A percentile compares a stretch with the other conserved stretches of the same genome.
Evolutionary conservation across 1,139 yeast genomes (phyloP).

Genomic region (Suhomyces coccinellae): DNA sequence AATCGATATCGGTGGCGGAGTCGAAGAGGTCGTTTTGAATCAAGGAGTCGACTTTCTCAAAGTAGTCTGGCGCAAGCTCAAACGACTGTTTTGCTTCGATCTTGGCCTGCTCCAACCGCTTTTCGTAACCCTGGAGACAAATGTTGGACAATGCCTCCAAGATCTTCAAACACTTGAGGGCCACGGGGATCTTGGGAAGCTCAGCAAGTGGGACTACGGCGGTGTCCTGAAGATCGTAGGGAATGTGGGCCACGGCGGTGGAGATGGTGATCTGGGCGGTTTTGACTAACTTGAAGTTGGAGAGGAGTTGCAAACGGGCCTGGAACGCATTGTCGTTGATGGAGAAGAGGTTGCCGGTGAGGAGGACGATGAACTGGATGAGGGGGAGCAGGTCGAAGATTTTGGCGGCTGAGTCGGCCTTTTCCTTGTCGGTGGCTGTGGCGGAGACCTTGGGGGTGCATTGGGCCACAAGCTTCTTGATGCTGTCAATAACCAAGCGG

Average conservation of each 20-base stretch:
- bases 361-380: conserved; percentile 39
- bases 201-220: conserved; percentile 31
- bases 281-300: conserved; percentile 42
- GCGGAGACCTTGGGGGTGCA: conserved; percentile 5
- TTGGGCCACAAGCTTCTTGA: conserved; percentile 16
- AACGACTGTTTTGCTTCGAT: conserved; percentile 25
- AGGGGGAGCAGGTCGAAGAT: conserved; percentile 23
- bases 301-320: conserved; percentile 43
- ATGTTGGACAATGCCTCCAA: conserved; percentile 38
- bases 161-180: conserved; percentile 36
- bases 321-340: conserved; percentile 49
- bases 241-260: conserved; percentile 38
- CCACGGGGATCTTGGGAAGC: conserved; percentile 31
- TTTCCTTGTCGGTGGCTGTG: not conserved
- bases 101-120: conserved; percentile 44
- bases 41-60: conserved; percentile 9
- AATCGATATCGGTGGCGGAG: conserved; percentile 14
- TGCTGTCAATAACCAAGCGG: conserved; percentile 22
- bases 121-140: conserved; percentile 50
- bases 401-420: not conserved
- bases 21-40: conserved; percentile 13
- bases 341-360: conserved; percentile 49
- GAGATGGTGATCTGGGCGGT: conserved; percentile 32
- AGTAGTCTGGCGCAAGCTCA: conserved; percentile 15
- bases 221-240: conserved; percentile 41